Evolutionary conservation across 2,329 filamentous ascomycete genomes (phyloP), one percentile per base, ranked within the genome.

Genomic region (Penicillium psychrosexuale): DNA sequence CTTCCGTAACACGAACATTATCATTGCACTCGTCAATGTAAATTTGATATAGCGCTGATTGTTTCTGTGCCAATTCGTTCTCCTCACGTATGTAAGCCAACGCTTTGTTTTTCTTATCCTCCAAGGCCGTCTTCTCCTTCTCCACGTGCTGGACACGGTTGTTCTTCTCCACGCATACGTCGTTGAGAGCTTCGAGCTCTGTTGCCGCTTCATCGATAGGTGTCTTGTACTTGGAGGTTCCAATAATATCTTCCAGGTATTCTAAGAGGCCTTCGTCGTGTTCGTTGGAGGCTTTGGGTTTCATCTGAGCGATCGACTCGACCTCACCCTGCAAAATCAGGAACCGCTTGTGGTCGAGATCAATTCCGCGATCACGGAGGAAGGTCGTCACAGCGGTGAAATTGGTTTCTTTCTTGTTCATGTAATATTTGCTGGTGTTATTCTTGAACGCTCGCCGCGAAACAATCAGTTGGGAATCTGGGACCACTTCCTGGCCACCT

Each of bases 241-340:
- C 94, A 65, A 99, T 97, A 58, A 99, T 99, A 68, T 99, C 94
- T 72, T 99, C 94, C 0, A 99, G 84, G 61, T 99, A 99, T 72
- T 99, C 94, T 17, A 99, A 81, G 3, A 99, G 82, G 12, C 94
- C 94, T 67, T 99, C 94, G 58, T 99, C 94, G 68, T 97, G 93
- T 72, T 99, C 94, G 65, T 90, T 93, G 39, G 83, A 87, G 4
- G 95, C 94, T 73, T 99, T 99, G 17, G 95, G 82, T 75, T 99
- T 99, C 94, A 99, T 99, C 75, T 97, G 94, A 7, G 94, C 93
- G 69, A 99, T 99, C 0, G 93, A 97, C 73, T 99, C 94, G 56
- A 99, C 94, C 72, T 99, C 94, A 68, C 94, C 94, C 73, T 99
- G 94, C 11, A 99, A 78, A 68, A 99, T 99, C 51, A 99, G 78